Base-by-base conservation (phyloP, 129 eudicot species). In the Arctium minus region DNA sequence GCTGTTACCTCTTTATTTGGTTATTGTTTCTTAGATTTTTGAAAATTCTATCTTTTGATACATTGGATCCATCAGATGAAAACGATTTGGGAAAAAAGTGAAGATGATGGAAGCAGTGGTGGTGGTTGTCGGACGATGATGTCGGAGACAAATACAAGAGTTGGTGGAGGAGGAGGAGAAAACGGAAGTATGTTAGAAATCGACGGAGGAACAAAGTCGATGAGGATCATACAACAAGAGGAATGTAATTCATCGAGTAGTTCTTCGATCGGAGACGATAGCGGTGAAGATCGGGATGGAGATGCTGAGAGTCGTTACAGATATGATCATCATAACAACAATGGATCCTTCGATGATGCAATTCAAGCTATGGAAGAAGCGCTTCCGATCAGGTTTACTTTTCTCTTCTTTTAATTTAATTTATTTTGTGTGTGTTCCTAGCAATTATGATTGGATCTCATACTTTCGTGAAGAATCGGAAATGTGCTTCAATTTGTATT, bases 331-430 rank as follows among this genome's bases (percentile, higher is more conserved):
- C 31, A 69, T 73, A 68, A 68, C 46, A 42, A 37, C 30, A 56
- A 53, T 79, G 84, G 86, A 73, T 79, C 81, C 2, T 86, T 86
- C 71, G 89, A 85, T 74, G 85, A 82, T 86, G 89, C 89, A 18
- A 86, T 86, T 74, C 84, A 79, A 30, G 89, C 89, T 75, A 80
- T 86, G 70, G 86, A 86, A 69, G 78, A 86, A 77, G 89, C 89
- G 71, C 31, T 86, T 12, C 86, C 89, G 4, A 81, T 86, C 81
- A 86, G 89, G 89, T 86, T 44, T 67, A 6, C 53, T 35, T 73
- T 33, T 8, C 2, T 73, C 42, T 73, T 75, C 67, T 5, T 44
- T 53, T 36, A 0, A 8, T 46, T 36, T 17, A 2, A 11, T 84
- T 40, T 6, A 13, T 50, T 75, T 18, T 46, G 12, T 6, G 1